Base-by-base conservation (phyloP, 2,329 filamentous ascomycete species). In the Aspergillus niger region DNA sequence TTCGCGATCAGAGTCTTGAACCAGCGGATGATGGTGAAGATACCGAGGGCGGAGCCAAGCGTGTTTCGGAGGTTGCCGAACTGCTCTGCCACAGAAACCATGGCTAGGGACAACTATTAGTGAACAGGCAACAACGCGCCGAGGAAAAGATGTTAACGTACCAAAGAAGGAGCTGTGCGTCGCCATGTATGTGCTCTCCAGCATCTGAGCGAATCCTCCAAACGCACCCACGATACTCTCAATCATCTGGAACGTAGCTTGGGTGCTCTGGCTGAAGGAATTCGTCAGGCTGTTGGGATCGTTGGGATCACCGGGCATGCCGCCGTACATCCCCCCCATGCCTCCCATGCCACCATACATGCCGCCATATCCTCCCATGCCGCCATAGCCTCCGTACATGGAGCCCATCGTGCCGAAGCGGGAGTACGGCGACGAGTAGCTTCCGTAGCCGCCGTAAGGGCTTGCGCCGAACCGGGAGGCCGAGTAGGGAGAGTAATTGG, bases 151-250 rank as follows among this genome's bases (percentile, higher is more conserved):
- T 43, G 32, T n/a, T 55, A 13, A 79, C 89, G 71, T 85, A 97
- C 92, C 93, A 72, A 98, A 99, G 78, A 99, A 99, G 57, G 92
- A 97, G 5, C 93, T 97, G 78, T 99, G 95, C 0, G 95, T 99
- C 30, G 96, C 95, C 96, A 99, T 99, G 72, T 97, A 99, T 10
- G 95, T 98, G 81, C 95, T 98, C 80, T 99, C 95, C 28, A 99
- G 84, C 95, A 99, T 99, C 81, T 99, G 95, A 11, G 96, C 92
- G 74, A 99, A 98, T 0, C 96, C 95, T 20, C 93, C 93, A 81
- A 99, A 99, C 2, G 95, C 93, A 24, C 92, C 91, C 13, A 99
- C 95, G 60, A 99, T 91, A 69, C 93, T 95, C 80, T 99, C 95
- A 55, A 99, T 92, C 84, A 99, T 92, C 82, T 98, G 95, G 74